Evolutionary conservation across 768 basidiomycete genomes (phyloP).

Genomic region (Tulasnella sp.): DNA sequence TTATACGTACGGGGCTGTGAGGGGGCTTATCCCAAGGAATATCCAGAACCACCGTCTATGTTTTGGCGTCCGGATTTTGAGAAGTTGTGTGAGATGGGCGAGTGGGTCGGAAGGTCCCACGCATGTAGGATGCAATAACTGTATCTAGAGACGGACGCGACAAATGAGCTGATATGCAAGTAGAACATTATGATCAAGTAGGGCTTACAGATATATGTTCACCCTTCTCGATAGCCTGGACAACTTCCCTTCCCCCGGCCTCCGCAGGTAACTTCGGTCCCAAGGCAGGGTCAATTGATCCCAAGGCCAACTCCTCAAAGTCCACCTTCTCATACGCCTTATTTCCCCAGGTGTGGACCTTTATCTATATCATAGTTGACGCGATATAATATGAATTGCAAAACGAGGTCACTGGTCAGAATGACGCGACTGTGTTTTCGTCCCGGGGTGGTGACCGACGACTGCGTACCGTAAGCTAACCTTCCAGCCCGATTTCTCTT

Average conservation of each 20-base stretch:
- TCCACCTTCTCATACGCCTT: conserved; percentile 15
- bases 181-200: too few relatives aligned
- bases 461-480: conserved; percentile 14
- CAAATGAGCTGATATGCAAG: not conserved
- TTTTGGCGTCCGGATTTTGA: conserved; percentile 1
- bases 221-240: not conserved
- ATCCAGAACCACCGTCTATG: conserved; percentile 16
- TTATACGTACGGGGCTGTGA: conserved; percentile 17
- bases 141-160: conserved; percentile 2
- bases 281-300: conserved; percentile 17
- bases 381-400: not conserved
- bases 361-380: too few relatives aligned
- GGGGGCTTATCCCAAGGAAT: conserved; percentile 6
- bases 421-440: not conserved
- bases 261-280: conserved; percentile 6
- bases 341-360: conserved; percentile 18
- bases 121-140: conserved; percentile 11
- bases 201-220: not conserved
- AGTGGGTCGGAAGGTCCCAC: conserved; percentile 10
- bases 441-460: not conserved
- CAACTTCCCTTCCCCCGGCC: conserved; percentile 2
- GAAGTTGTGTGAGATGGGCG: conserved; percentile 1
- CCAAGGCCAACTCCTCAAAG: conserved; percentile 20
- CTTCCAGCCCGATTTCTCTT: conserved; percentile 20
- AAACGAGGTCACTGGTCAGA: not conserved